Conservation (phyloP, 768 basidiomycete genomes). For the Galerina sulciceps region DNA sequence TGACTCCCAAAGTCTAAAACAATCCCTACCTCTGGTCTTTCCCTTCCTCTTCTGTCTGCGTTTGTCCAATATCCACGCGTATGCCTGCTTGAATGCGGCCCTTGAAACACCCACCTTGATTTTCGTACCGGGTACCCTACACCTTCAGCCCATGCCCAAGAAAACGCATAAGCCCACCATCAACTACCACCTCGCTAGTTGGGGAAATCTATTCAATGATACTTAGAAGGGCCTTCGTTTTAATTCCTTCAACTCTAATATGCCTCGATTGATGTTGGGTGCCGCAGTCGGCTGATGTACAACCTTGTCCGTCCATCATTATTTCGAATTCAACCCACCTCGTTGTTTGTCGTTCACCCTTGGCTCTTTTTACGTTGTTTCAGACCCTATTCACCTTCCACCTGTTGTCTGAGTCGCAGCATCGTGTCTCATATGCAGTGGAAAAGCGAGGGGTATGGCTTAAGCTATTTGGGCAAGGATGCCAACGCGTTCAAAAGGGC, state of each 20-base stretch:
- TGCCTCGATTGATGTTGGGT: neutral
- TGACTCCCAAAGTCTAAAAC: no score
- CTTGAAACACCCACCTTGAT: neutral
- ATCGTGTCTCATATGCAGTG: no score
- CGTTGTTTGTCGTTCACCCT: no score
- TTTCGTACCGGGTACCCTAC: neutral
- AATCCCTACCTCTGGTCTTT: neutral
- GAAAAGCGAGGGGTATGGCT: no score
- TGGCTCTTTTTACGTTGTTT: no score
- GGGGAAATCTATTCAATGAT: constrained; percentile 72
- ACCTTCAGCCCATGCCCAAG: constrained; percentile 63
- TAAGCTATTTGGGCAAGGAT: no score
- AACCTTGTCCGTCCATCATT: neutral
- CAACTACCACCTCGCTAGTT: constrained; percentile 90
- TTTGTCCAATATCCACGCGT: neutral
- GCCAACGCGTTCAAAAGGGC: no score
- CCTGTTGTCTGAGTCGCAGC: no score
- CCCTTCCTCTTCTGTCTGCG: neutral
- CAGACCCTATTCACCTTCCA: no score
- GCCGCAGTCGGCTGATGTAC: neutral
- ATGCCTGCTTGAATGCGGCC: neutral
- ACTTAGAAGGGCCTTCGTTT: constrained; percentile 5
- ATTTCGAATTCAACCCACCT: no score
- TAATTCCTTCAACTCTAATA: neutral
- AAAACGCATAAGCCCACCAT: constrained; percentile 77